A percentile compares a stretch with the other conserved stretches of the same genome.
phyloP scores from a whole-genome alignment of 1,139 yeast genomes.

The Barnettozyma hawaiiensis region DNA sequence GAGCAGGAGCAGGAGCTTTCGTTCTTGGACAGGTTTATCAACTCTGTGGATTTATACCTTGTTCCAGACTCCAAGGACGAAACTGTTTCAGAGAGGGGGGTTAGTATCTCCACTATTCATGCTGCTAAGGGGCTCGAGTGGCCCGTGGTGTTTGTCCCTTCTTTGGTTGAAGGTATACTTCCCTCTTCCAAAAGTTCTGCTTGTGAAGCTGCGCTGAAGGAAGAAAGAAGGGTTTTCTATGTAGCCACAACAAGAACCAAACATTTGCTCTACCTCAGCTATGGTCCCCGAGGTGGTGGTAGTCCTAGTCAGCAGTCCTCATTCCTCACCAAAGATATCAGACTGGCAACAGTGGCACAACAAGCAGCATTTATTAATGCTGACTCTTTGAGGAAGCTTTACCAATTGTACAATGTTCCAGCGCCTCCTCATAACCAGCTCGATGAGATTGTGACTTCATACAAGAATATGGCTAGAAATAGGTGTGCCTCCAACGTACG shows the following conservation, averaged over 20 bases:
- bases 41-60: constrained; percentile 55
- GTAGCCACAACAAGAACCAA: constrained; percentile 89
- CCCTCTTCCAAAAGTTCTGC: constrained; percentile 41
- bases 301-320: constrained; percentile 3
- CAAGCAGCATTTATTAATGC: constrained; percentile 2
- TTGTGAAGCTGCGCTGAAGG: constrained; percentile 44
- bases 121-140: constrained; percentile 93
- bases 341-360: background rate
- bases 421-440: background rate
- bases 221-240: constrained; percentile 79
- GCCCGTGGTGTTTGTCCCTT: constrained; percentile 85
- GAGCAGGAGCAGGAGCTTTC: constrained; percentile 4
- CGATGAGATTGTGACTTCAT: background rate
- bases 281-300: constrained; percentile 8
- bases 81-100: constrained; percentile 25
- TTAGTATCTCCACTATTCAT: constrained; percentile 71
- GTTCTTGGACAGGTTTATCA: constrained; percentile 47
- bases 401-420: background rate
- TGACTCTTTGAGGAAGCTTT: background rate
- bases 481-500: background rate
- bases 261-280: constrained; percentile 34
- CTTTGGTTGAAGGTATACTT: constrained; percentile 53
- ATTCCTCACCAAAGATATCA: constrained; percentile 5
- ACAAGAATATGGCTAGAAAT: background rate
- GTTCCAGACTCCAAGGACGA: constrained; percentile 22